Evolutionary conservation across 768 basidiomycete species (phyloP).

Genomic region (Podaxis sp.): DNA sequence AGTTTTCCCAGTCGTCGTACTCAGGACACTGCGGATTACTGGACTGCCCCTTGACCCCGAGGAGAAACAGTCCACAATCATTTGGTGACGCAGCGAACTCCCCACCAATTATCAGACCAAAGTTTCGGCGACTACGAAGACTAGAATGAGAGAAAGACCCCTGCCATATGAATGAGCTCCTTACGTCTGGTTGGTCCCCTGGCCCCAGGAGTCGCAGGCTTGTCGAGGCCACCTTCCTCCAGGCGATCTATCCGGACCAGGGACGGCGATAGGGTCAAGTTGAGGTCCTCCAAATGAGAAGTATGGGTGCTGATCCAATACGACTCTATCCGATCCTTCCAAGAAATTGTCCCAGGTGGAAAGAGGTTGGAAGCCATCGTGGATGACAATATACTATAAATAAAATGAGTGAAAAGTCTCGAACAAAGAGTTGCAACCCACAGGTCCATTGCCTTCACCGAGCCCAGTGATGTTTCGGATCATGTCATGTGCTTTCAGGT

Average conservation of each 20-base stretch:
- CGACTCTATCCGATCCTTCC: conserved; percentile 57
- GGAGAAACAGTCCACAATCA: conserved; percentile 48
- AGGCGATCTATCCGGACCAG: conserved; percentile 28
- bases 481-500: conserved; percentile 55
- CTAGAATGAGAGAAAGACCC: conserved; percentile 13
- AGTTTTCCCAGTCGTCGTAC: conserved; percentile 57
- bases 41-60: conserved; percentile 35
- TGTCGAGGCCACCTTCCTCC: conserved; percentile 45
- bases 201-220: conserved; percentile 62
- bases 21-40: conserved; percentile 29
- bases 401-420: background rate
- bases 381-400: conserved; percentile 49
- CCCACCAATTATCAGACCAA: conserved; percentile 73
- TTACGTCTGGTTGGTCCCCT: conserved; percentile 47
- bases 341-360: conserved; percentile 47
- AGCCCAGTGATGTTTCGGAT: conserved; percentile 69
- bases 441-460: conserved; percentile 65
- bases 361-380: conserved; percentile 44
- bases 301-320: conserved; percentile 70
- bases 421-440: conserved; percentile 16
- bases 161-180: conserved; percentile 30
- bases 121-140: conserved; percentile 35
- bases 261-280: conserved; percentile 29
- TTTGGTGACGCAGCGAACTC: conserved; percentile 75
- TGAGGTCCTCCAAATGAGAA: conserved; percentile 53